These are phyloP conservation scores for Trypanosoma grayi DNA, from an alignment of 208 protist species.

Conservation along the genomic window DNA sequence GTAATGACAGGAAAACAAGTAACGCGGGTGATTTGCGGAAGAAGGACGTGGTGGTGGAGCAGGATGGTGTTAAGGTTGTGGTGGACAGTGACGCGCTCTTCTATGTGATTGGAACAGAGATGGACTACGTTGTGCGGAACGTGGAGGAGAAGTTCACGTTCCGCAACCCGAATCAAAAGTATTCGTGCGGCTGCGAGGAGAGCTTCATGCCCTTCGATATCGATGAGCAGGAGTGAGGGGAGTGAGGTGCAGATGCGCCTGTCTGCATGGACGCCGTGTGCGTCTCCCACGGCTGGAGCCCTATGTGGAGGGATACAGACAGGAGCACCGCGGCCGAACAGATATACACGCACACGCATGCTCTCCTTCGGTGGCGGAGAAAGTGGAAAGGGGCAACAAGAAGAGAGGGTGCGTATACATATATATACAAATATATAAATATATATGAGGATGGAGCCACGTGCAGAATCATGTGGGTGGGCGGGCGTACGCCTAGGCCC, in stretches of 20 bases:
- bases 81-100: constrained; percentile 94
- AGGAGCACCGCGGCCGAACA: too few relatives aligned
- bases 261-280: not conserved
- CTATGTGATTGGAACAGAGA: constrained; percentile 96
- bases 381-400: too few relatives aligned
- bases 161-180: constrained; percentile 96
- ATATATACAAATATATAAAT: too few relatives aligned
- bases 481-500: too few relatives aligned
- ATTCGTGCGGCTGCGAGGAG: constrained; percentile 96
- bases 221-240: constrained; percentile 55
- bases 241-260: too few relatives aligned
- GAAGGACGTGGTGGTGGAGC: constrained; percentile 78
- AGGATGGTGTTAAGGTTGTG: constrained; percentile 92
- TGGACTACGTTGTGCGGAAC: constrained; percentile 95
- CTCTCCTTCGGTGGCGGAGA: too few relatives aligned
- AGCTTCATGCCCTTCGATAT: constrained; percentile 93
- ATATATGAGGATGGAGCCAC: too few relatives aligned
- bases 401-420: too few relatives aligned
- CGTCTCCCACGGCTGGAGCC: not conserved
- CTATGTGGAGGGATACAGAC: too few relatives aligned
- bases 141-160: constrained; percentile 97
- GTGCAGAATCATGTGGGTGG: too few relatives aligned
- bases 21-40: not conserved
- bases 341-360: too few relatives aligned
- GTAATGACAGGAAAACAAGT: constrained; percentile 26